Conservation (phyloP, 345 rosid species). For the Aquilaria yunnanensis region DNA sequence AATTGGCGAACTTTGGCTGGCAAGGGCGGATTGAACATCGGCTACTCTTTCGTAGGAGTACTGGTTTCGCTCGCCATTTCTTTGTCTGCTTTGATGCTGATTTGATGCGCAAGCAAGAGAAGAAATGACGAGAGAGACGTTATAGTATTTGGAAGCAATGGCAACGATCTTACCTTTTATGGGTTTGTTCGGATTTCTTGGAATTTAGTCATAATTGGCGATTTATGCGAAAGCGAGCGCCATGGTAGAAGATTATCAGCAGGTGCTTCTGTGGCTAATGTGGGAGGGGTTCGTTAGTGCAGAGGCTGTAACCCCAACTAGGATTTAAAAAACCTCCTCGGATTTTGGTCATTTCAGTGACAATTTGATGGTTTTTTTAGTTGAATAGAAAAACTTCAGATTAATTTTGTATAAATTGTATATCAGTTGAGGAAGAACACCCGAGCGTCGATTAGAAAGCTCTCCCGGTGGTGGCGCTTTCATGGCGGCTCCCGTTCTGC, state of each 20-base stretch:
- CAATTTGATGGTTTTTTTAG: neutral
- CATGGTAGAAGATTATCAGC: slow-evolving; percentile 95
- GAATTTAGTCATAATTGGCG: neutral
- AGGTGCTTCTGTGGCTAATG: slow-evolving; percentile 60
- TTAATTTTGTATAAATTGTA: neutral
- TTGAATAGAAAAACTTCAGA: neutral
- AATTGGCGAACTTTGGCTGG: slow-evolving; percentile 14
- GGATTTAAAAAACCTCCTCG: slow-evolving; percentile 73
- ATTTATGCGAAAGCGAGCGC: slow-evolving; percentile 76
- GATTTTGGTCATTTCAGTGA: slow-evolving; percentile 27
- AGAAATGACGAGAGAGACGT: slow-evolving; percentile 85
- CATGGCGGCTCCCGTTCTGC: too few relatives aligned
- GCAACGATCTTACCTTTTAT: slow-evolving; percentile 22
- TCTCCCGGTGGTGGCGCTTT: too few relatives aligned
- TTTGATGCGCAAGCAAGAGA: slow-evolving; percentile 71
- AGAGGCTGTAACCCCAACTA: slow-evolving; percentile 53
- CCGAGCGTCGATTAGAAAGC: too few relatives aligned
- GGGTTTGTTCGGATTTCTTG: neutral
- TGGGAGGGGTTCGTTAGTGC: slow-evolving; percentile 79
- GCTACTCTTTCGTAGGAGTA: too few relatives aligned
- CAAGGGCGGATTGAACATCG: too few relatives aligned
- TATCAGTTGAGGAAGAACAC: too few relatives aligned
- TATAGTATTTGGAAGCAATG: slow-evolving; percentile 93
- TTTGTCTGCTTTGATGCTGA: neutral
- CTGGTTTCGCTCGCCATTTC: neutral